A percentile compares a stretch with the other conserved stretches of the same genome.
Conservation (phyloP, 164 flowering plant species). For the Aristolochia fimbriata region DNA sequence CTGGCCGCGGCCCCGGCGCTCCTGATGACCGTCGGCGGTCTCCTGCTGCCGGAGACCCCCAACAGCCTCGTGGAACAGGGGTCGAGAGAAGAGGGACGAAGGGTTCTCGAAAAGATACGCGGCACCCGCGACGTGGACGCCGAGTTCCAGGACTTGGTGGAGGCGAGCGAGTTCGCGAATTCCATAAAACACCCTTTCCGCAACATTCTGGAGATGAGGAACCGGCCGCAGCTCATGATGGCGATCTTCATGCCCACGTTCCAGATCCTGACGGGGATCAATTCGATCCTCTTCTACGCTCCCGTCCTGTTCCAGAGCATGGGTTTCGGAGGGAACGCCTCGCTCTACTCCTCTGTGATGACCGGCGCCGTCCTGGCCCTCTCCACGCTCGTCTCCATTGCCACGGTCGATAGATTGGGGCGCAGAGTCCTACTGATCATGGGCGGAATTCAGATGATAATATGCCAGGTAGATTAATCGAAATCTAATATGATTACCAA, state of each 20-base stretch:
- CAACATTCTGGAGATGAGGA: constrained; percentile 61
- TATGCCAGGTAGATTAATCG: constrained; percentile 88
- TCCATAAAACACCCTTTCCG: constrained; percentile 71
- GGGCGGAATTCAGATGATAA: constrained; percentile 79
- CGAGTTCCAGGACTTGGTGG: constrained; percentile 71
- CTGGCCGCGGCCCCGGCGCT: constrained; percentile 76
- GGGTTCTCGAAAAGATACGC: constrained; percentile 54
- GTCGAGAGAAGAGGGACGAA: constrained; percentile 33
- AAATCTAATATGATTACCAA: too few species aligned
- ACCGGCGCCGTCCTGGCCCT: constrained; percentile 79
- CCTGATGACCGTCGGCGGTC: constrained; percentile 77
- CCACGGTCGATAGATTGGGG: constrained; percentile 66
- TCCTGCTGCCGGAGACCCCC: constrained; percentile 82
- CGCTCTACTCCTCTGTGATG: constrained; percentile 77
- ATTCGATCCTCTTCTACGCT: constrained; percentile 82
- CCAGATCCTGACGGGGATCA: constrained; percentile 84
- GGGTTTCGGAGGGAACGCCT: constrained; percentile 71
- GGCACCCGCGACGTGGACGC: constrained; percentile 66
- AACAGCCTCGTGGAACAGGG: constrained; percentile 82
- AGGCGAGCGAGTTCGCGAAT: constrained; percentile 88
- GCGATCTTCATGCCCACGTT: constrained; percentile 82
- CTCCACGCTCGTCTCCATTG: constrained; percentile 75
- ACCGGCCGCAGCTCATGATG: constrained; percentile 80
- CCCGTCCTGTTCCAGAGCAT: constrained; percentile 81
- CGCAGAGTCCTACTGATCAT: constrained; percentile 57